Base-by-base conservation (phyloP, 208 protist species). In the Leishmania braziliensis region DNA sequence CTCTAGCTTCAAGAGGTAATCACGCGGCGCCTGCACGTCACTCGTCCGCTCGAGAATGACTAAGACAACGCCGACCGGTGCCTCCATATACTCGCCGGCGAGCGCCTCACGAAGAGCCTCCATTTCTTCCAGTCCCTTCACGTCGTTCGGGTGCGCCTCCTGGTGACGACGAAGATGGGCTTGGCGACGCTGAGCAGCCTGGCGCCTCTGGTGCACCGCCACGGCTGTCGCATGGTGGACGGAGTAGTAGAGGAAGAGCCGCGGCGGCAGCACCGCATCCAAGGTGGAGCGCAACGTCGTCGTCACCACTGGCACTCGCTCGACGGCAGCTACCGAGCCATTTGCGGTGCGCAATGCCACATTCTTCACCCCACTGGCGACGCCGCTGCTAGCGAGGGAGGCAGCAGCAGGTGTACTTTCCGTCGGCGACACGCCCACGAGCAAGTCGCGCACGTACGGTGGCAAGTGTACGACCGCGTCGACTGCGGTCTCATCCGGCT, bases 41-140 rank as follows among this genome's bases (percentile, higher is more conserved):
- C 86, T 91, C 5, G 86, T 83, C 20, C 83, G 82, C 90, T 93
- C 88, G 65, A 93, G 54, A 53, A 90, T 36, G 33, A 91, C 62
- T 6, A 88, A 53, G 29, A 86, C 71, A 36, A 74, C 66, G 16
- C 90, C 90, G 9, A 93, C 78, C 0, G 79, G 79, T 10, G 77
- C 36, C 53, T 86, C 63, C 2, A 74, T 48, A 56, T 80, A 74
- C 16, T 65, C 69, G 18, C 43, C 53, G 3, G 71, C 48, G 26
- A 83, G 65, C 76, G 76, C 74, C 43, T 51, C 69, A 29, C 73
- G 54, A 43, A 78, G 60, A 9, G 16, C 75, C n/a, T 75, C 72
- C 4, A 90, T n/a, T 33, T 82, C 84, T 50, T n/a, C 78, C 43
- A 8, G 39, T n/a, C 51, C 78, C 69, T 66, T 39, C n/a, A 14